phyloP scores from a whole-genome alignment of 345 rosid species.

The Bretschneidera sinensis region DNA sequence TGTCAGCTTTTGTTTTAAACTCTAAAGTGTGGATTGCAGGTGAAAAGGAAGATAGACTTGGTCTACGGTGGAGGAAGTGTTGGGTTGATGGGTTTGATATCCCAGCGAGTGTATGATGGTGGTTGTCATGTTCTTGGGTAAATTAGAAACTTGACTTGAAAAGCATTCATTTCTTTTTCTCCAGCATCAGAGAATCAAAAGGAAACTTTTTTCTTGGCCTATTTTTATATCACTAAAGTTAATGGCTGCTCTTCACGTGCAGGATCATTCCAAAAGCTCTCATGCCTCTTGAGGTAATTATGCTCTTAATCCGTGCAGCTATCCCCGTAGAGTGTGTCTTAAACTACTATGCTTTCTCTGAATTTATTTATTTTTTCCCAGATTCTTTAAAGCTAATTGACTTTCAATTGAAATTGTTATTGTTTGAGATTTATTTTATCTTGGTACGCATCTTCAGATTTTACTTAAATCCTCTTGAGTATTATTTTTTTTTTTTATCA shows the following conservation, averaged over 20 bases:
- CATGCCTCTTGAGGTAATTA: conserved; percentile 84
- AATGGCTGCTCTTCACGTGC: conserved; percentile 31
- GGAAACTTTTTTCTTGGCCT: conserved; percentile 4
- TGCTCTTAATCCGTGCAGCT: background rate
- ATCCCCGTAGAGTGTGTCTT: no score
- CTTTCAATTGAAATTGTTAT: no score
- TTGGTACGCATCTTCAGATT: no score
- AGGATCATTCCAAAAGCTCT: conserved; percentile 95
- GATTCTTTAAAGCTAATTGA: background rate
- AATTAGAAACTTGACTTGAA: conserved; percentile 23
- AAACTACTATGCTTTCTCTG: no score
- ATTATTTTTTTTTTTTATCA: no score
- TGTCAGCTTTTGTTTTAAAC: conserved; percentile 4
- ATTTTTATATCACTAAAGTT: conserved; percentile 7
- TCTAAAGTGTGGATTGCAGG: conserved; percentile 40
- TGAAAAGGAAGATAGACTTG: conserved; percentile 77
- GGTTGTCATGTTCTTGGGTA: conserved; percentile 95
- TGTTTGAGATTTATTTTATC: no score
- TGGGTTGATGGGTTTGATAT: conserved; percentile 94
- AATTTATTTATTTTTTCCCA: background rate
- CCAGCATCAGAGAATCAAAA: conserved; percentile 10
- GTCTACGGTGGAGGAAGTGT: conserved; percentile 98
- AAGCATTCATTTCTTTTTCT: conserved; percentile 8
- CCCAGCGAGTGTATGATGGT: conserved; percentile 74
- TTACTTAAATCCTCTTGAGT: no score